Evolutionary conservation across 1,284 basidiomycete species (phyloP), one percentile per base, ranked within the genome.

Genomic region (Naganishia albida): DNA sequence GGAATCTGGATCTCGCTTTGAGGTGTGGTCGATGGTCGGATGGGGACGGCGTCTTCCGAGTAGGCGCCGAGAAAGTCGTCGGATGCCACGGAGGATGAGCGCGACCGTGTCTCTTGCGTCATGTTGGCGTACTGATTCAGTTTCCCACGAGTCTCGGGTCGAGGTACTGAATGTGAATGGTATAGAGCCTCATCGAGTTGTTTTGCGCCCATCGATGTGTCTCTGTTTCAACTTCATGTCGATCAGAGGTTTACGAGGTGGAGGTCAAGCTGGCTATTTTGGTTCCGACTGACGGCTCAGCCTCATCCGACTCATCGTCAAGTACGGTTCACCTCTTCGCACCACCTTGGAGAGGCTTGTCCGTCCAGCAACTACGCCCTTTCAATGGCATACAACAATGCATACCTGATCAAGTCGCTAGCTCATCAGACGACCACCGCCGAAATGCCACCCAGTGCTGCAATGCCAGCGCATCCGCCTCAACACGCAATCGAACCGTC

Each of bases 11-110:
- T 72, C 68, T 75, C 73, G 15, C 68, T 57, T 7, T 68, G 66
- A 16, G 63, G 64, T 0, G 76, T 75, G 6, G 74, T 73, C 1
- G 74, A 71, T 23, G 74, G 66, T 40, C 77, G 71, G 15, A 69
- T 34, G 0, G 77, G 75, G 1, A 72, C 75, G 25, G 76, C 66
- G 15, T 60, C 73, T 60, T 74, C 72, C 15, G 59, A 51, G 51
- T 77, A 76, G 0, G 71, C 68, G 0, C 73, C 73, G 23, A 76
- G 66, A 30, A 72, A 57, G 30, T 69, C 70, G 34, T 66, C 50
- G 1, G 74, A 74, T 28, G 71, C 70, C 13, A 70, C 69, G 4
- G 73, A 73, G 38, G 75, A 76, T 38, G 69, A 48, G 20, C 39
- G 55, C 18, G 65, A 38, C 70, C 73, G n/a, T 65, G 39, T 25